Evolutionary conservation across 495 filamentous ascomycete species (phyloP).

Genomic region (Xylaria nigripes): DNA sequence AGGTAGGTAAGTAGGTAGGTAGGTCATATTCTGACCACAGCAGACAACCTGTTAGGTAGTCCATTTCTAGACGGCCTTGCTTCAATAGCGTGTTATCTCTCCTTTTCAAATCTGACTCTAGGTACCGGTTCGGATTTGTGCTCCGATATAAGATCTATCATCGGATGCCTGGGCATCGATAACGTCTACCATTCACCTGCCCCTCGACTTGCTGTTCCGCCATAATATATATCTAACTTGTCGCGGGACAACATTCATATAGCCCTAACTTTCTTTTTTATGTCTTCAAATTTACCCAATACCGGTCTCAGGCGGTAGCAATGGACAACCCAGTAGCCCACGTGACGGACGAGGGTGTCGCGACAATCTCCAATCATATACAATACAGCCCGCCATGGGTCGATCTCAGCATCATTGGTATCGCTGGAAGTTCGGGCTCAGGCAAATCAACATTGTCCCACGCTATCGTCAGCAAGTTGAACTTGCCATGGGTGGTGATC

Average conservation of each 20-base stretch:
- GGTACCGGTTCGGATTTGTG: neutral
- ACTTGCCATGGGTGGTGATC: slow-evolving; percentile 95
- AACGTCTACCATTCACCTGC: no score
- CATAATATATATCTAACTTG: neutral
- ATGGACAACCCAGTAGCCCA: slow-evolving; percentile 22
- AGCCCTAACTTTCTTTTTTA: neutral
- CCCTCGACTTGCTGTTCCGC: neutral
- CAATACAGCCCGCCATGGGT: slow-evolving; percentile 93
- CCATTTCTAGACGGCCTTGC: neutral
- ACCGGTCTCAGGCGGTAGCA: neutral
- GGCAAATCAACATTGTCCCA: slow-evolving; percentile 95
- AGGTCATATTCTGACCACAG: neutral
- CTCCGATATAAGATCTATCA: no score
- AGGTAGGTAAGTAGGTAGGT: no score
- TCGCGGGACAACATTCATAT: neutral
- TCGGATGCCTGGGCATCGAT: neutral
- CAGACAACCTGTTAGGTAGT: neutral
- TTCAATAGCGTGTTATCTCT: neutral
- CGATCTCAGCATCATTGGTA: slow-evolving; percentile 86
- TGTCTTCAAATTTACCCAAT: neutral
- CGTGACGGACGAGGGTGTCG: slow-evolving; percentile 20
- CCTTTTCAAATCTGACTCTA: no score
- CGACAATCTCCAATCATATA: slow-evolving; percentile 40
- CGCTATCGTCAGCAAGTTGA: slow-evolving; percentile 80
- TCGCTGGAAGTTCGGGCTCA: slow-evolving; percentile 91